Evolutionary conservation across 495 filamentous ascomycete species (phyloP), one percentile per base, ranked within the genome.

Genomic region (Penicillium canescens): DNA sequence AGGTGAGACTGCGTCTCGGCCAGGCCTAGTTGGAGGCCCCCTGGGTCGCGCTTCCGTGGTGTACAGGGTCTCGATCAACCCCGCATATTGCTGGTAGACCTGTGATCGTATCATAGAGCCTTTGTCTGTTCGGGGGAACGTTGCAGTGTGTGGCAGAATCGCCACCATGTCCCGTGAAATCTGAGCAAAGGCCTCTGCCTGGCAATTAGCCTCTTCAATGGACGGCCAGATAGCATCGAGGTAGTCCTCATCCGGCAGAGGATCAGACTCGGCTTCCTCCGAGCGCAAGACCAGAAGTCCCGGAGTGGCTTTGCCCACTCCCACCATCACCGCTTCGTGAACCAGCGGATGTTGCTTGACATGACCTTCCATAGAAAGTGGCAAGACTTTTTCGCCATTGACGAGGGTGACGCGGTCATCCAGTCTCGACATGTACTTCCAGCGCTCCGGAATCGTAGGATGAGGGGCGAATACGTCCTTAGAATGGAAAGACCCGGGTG

Each of bases 331-430:
- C 9, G 78, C 81, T 48, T 87, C 86, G 24, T 76, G 63, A 2
- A 87, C 69, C 1, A 78, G 51, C 9, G 67, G 61, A 44, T 81
- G 65, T 18, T 79, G 67, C 43, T 80, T 77, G 20, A 89, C 75
- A 1, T 57, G 63, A 2, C 81, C 80, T 61, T 90, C 87, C 42
- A 86, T 82, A 0, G 75, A 67, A 4, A 87, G 56, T 0, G 87
- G 86, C n/a, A 86, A 69, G 0, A 88, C 77, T 51, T 91, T 91
- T 59, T 90, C 86, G 0, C 87, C 87, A 50, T 83, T 90, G 6
- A 80, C 60, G 7, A 90, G 75, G 0, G 81, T 85, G 12, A 90
- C 75, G 2, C 78, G 72, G 55, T 88, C 84, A 50, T 91, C 88
- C 2, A 81, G 59, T 6, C 87, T 75, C 4, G 74, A 78, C 16